Evolutionary conservation across 1,139 yeast species (phyloP).

Genomic region (Casaregolazyma suthepensis): DNA sequence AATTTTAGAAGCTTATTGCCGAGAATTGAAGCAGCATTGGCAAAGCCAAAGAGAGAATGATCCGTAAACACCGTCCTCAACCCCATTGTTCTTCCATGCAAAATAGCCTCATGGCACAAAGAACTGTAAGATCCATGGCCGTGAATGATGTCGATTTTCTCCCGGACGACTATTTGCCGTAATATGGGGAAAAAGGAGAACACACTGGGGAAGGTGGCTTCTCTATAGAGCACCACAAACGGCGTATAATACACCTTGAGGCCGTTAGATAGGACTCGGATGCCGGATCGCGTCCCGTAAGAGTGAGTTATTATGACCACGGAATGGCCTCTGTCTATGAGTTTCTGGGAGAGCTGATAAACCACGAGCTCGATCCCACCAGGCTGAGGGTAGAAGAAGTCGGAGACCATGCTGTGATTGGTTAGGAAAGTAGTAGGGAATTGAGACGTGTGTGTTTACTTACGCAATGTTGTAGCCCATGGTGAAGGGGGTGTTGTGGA

Average conservation of each 20-base stretch:
- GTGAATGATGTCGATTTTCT: constrained; percentile 80
- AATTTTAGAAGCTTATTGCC: constrained; percentile 85
- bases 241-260: constrained; percentile 91
- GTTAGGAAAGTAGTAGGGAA: constrained; percentile 2
- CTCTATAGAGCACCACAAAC: constrained; percentile 67
- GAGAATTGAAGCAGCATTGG: constrained; percentile 73
- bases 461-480: constrained; percentile 43
- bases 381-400: constrained; percentile 96
- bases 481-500: background rate
- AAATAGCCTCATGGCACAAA: constrained; percentile 80
- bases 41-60: constrained; percentile 92
- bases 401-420: constrained; percentile 69
- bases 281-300: constrained; percentile 75
- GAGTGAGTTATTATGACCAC: constrained; percentile 90
- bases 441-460: constrained; percentile 17
- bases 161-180: constrained; percentile 80
- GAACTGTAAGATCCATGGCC: constrained; percentile 91
- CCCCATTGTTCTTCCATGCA: constrained; percentile 93
- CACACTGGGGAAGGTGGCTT: constrained; percentile 82
- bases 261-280: constrained; percentile 80
- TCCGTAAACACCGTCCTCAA: constrained; percentile 88
- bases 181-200: constrained; percentile 82
- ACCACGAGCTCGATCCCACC: constrained; percentile 98
- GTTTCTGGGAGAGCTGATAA: constrained; percentile 72
- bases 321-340: constrained; percentile 80